Evolutionary conservation across 2,329 filamentous ascomycete genomes (phyloP).

Genomic region (Venturia aucupariae): DNA sequence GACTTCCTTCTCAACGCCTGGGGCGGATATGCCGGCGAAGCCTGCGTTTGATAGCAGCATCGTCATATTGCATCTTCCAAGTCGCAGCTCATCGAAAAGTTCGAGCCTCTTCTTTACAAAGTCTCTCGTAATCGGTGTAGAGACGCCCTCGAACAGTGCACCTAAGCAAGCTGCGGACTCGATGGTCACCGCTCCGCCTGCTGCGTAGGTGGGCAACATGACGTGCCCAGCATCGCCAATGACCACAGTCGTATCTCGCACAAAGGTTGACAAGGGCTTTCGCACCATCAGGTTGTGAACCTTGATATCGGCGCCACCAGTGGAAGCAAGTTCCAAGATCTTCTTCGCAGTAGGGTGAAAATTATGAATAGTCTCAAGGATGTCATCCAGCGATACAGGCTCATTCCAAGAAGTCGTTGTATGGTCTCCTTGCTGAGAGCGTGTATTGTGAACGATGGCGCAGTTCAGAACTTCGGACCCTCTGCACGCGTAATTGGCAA

Average conservation of each 20-base stretch:
- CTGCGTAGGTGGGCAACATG: slow-evolving; percentile 10
- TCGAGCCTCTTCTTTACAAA: not conserved
- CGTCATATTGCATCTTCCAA: not conserved
- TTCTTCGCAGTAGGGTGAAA: not conserved
- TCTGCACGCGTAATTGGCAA: slow-evolving; percentile 1
- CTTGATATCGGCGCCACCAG: not conserved
- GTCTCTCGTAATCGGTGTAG: not conserved
- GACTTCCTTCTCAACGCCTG: not conserved
- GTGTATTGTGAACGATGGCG: not conserved
- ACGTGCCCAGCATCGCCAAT: slow-evolving; percentile 8
- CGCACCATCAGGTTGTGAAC: slow-evolving; percentile 2
- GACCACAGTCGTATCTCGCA: not conserved
- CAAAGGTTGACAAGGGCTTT: not conserved
- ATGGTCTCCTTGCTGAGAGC: not conserved
- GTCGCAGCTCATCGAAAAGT: not conserved
- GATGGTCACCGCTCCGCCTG: not conserved
- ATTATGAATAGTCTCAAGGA: not conserved
- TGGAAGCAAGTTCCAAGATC: not conserved
- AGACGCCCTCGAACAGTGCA: not conserved
- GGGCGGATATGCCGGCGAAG: not conserved
- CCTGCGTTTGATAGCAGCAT: slow-evolving; percentile 9
- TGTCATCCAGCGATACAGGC: not conserved
- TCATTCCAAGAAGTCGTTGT: not conserved
- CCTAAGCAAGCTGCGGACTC: not conserved
- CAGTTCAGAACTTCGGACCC: not conserved